A percentile compares a stretch with the other conserved stretches of the same genome.
These are phyloP conservation scores for Cyclospora cayetanensis DNA, from an alignment of 169 alveolate species.

Conservation along the genomic window DNA sequence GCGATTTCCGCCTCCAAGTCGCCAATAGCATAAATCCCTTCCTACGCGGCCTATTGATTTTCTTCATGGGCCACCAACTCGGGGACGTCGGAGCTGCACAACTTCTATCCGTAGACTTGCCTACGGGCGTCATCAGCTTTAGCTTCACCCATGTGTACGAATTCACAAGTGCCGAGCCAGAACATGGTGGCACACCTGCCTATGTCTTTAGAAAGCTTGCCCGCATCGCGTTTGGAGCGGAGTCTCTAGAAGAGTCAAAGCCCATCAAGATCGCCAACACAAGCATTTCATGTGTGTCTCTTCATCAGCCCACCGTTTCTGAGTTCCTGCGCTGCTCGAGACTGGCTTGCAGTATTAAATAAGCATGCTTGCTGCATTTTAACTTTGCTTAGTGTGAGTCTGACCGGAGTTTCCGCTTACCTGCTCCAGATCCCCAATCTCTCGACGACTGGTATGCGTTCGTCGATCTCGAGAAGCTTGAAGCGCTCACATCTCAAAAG, in stretches of 20 bases:
- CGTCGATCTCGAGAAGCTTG: constrained; percentile 1
- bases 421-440: constrained; percentile 9
- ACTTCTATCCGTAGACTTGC: constrained; percentile 28
- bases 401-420: not conserved
- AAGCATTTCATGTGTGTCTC: constrained; percentile 17
- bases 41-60: constrained; percentile 32
- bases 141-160: not conserved
- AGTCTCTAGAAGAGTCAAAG: not conserved
- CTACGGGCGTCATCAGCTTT: constrained; percentile 33
- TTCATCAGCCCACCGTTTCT: not conserved
- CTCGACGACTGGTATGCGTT: constrained; percentile 50
- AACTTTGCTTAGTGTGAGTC: not conserved
- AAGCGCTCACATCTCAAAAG: constrained; percentile 42
- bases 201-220: constrained; percentile 20
- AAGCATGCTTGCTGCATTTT: not conserved
- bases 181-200: not conserved
- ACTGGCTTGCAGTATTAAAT: not conserved
- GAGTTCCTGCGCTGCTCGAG: not conserved
- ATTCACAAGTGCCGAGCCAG: not conserved
- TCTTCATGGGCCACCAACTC: constrained; percentile 21
- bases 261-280: not conserved
- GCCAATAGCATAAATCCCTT: not conserved
- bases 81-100: constrained; percentile 50
- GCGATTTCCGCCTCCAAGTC: not conserved
- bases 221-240: constrained; percentile 44